Conservation (phyloP, 2,329 filamentous ascomycete genomes). For the Pseudogymnoascus sp. region DNA sequence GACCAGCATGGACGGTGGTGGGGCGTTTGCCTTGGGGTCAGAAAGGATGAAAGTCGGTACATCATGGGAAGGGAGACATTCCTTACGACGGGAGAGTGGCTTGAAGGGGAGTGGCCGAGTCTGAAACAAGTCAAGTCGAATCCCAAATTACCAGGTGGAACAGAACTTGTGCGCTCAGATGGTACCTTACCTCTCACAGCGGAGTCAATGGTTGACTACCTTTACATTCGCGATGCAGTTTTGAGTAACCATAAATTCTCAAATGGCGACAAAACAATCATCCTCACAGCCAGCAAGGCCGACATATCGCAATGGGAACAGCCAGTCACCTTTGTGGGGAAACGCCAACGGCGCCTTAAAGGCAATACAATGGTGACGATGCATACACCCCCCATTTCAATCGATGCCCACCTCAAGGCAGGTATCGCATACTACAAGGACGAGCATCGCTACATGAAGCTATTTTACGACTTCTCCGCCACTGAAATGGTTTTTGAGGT, state of each 20-base stretch:
- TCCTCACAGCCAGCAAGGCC: constrained; percentile 14
- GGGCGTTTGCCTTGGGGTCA: constrained; percentile 13
- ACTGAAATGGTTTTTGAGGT: constrained; percentile 14
- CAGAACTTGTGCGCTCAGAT: neutral
- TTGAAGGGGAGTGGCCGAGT: constrained; percentile 21
- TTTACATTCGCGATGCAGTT: constrained; percentile 25
- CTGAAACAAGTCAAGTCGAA: constrained; percentile 14
- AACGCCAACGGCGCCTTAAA: constrained; percentile 21
- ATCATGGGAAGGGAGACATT: constrained; percentile 31
- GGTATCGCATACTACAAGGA: constrained; percentile 23
- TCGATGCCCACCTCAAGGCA: constrained; percentile 11
- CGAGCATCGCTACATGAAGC: constrained; percentile 17
- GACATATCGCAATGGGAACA: constrained; percentile 18
- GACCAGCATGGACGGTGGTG: constrained; percentile 26
- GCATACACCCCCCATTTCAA: neutral
- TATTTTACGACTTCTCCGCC: constrained; percentile 19
- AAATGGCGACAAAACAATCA: constrained; percentile 13
- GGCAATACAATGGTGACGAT: constrained; percentile 16
- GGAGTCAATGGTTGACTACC: constrained; percentile 15
- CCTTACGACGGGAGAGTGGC: constrained; percentile 26
- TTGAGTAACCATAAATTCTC: constrained; percentile 18
- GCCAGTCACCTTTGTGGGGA: constrained; percentile 23
- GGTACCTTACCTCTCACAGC: neutral
- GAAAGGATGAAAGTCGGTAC: constrained; percentile 19
- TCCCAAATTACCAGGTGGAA: neutral